A percentile compares a stretch with the other conserved stretches of the same genome.
phyloP scores from a whole-genome alignment of 2,329 filamentous ascomycete species.

The Fusarium robinianum region DNA sequence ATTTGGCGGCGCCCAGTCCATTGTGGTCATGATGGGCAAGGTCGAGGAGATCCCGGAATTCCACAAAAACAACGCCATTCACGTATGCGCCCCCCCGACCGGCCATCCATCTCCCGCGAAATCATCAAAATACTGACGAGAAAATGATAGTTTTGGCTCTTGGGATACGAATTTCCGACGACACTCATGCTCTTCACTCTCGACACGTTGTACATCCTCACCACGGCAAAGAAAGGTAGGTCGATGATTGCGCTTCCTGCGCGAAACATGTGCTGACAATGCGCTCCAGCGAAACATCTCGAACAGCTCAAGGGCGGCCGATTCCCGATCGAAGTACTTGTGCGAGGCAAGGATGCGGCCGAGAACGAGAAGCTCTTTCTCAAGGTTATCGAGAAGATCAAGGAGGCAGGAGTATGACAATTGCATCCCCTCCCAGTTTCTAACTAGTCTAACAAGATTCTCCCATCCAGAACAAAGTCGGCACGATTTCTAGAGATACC shows the following conservation, averaged over 20 bases:
- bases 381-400: constrained; percentile 84
- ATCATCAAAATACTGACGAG: constrained; percentile 23
- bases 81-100: constrained; percentile 61
- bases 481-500: constrained; percentile 80
- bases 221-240: constrained; percentile 93
- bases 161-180: constrained; percentile 97
- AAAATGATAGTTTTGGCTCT: constrained; percentile 81
- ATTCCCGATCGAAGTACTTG: constrained; percentile 87
- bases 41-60: constrained; percentile 86
- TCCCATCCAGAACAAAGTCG: constrained; percentile 76
- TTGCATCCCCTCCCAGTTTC: constrained; percentile 9
- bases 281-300: constrained; percentile 81
- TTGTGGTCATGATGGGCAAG: constrained; percentile 92
- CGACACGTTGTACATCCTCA: constrained; percentile 88
- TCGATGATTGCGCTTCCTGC: not conserved
- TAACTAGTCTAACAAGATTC: constrained; percentile 15
- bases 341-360: constrained; percentile 87
- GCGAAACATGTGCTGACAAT: constrained; percentile 39
- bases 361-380: constrained; percentile 91
- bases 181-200: constrained; percentile 91
- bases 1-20: constrained; percentile 84
- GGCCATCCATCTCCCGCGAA: not conserved
- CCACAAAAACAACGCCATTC: constrained; percentile 95
- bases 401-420: constrained; percentile 75
- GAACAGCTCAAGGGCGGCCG: constrained; percentile 91